Evolutionary conservation across 73 alveolate species (phyloP).

Genomic region (Tetrahymena borealis): DNA sequence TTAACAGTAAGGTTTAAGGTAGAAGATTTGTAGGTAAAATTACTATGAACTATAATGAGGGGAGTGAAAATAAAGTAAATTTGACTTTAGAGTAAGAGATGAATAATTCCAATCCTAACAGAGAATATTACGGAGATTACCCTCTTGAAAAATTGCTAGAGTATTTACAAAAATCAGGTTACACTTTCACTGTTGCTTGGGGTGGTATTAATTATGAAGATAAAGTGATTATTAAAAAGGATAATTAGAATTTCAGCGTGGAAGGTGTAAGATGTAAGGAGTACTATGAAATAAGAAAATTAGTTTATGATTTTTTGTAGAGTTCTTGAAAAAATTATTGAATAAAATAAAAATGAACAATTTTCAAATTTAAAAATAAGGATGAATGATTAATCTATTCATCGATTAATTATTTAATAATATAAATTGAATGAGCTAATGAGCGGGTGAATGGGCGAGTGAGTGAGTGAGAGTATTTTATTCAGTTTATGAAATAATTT

Average conservation of each 20-base stretch:
- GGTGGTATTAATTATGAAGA: not conserved
- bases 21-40: not conserved
- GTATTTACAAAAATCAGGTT: not conserved
- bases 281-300: not conserved
- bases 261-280: not conserved
- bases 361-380: not conserved
- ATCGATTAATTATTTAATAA: no score
- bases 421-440: no score
- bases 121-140: not conserved
- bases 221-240: not conserved
- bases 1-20: not conserved
- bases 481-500: no score
- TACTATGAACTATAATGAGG: not conserved
- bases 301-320: not conserved
- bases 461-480: no score
- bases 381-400: not conserved
- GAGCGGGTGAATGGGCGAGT: no score
- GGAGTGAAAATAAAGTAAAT: not conserved
- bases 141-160: not conserved
- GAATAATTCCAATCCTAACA: not conserved
- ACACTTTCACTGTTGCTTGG: not conserved
- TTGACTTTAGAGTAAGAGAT: not conserved
- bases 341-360: not conserved
- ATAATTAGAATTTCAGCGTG: not conserved
- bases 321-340: not conserved